A percentile compares a stretch with the other conserved stretches of the same genome.
These are phyloP conservation scores for Colletotrichum sp. DNA, from an alignment of 2,329 filamentous ascomycete genomes.

Conservation along the genomic window DNA sequence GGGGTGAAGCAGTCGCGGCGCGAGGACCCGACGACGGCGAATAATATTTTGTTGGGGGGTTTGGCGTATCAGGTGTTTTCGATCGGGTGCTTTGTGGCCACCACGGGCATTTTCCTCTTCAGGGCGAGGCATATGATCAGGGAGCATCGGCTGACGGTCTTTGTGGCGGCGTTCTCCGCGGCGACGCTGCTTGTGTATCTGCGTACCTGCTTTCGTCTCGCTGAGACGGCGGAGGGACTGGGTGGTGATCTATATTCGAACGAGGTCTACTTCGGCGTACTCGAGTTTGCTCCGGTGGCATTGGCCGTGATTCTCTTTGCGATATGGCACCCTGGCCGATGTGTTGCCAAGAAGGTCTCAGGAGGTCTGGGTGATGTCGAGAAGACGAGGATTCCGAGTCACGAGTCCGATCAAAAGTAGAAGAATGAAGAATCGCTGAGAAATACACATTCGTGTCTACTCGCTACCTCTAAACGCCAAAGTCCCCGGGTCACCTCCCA, in stretches of 20 bases:
- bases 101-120: constrained; percentile 45
- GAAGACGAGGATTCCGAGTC: not conserved
- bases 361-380: not conserved
- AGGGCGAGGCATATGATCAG: constrained; percentile 35
- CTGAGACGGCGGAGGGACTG: constrained; percentile 57
- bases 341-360: constrained; percentile 21
- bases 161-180: constrained; percentile 44
- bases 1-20: constrained; percentile 52
- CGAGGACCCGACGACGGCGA: constrained; percentile 53
- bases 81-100: constrained; percentile 52
- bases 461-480: not conserved
- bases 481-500: not conserved
- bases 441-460: not conserved
- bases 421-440: too few relatives aligned
- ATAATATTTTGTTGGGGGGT: constrained; percentile 61
- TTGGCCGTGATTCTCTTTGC: constrained; percentile 51
- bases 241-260: constrained; percentile 48
- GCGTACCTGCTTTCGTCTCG: constrained; percentile 58
- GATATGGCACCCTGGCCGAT: constrained; percentile 48
- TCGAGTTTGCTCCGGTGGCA: constrained; percentile 61
- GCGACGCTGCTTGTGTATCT: constrained; percentile 56
- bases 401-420: not conserved
- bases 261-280: constrained; percentile 57
- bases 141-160: constrained; percentile 36
- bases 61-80: constrained; percentile 59